Conservation (phyloP, 148 eudicot genomes). For the Silene latifolia region DNA sequence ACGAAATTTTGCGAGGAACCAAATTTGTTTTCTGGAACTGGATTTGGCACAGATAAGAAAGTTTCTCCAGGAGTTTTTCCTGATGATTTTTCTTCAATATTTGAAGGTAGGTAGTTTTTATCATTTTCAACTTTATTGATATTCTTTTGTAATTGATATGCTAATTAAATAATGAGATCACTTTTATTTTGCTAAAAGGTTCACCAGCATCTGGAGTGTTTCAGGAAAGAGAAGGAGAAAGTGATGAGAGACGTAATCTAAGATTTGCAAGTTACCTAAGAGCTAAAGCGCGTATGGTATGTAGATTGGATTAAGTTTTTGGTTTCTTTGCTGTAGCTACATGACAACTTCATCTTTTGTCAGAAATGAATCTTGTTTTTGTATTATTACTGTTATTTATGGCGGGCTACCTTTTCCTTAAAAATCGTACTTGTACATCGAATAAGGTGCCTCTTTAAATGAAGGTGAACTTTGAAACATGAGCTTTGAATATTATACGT, state of each 20-base stretch:
- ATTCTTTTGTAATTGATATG: constrained; percentile 3
- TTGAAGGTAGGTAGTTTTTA: constrained; percentile 50
- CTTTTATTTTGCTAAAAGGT: constrained; percentile 27
- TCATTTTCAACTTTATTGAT: constrained; percentile 9
- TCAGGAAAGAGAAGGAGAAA: constrained; percentile 76
- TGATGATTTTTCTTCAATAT: constrained; percentile 54
- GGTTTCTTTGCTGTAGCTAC: neutral
- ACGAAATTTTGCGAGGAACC: constrained; percentile 25
- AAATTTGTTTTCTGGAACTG: constrained; percentile 25
- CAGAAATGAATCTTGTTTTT: neutral
- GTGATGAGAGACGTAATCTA: constrained; percentile 61
- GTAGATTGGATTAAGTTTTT: neutral
- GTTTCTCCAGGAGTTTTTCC: constrained; percentile 26
- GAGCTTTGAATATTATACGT: neutral
- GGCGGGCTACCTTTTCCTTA: neutral
- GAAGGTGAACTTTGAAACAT: neutral
- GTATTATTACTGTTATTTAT: neutral
- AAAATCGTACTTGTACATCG: neutral
- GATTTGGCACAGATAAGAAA: constrained; percentile 33
- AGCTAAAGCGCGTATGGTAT: constrained; percentile 62
- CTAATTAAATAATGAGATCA: neutral
- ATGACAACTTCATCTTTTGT: constrained; percentile 12
- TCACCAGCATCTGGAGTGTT: constrained; percentile 50
- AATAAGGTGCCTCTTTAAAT: neutral
- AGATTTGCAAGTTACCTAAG: constrained; percentile 50